These are phyloP conservation scores for Clonostachys byssicola DNA, from an alignment of 2,329 filamentous ascomycete species.

Conservation along the genomic window DNA sequence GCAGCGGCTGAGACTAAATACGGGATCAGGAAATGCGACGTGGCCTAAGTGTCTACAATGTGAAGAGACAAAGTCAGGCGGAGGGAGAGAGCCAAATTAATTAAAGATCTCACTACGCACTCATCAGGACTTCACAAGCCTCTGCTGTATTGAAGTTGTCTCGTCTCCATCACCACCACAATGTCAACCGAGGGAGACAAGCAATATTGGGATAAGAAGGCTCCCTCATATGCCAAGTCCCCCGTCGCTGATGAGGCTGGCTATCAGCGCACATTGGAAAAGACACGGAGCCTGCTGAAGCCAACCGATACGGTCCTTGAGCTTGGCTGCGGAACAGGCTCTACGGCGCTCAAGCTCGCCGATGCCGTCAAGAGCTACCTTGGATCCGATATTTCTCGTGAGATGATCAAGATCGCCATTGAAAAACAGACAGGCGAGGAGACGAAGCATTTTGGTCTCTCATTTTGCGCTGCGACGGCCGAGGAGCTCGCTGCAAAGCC, in stretches of 20 bases:
- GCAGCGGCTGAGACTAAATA: too few relatives aligned
- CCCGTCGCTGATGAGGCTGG: slow-evolving; percentile 6
- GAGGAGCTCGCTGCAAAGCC: slow-evolving; percentile 4
- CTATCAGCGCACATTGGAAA: slow-evolving; percentile 7
- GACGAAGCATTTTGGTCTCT: not conserved
- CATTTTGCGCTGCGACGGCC: slow-evolving; percentile 5
- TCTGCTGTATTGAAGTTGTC: not conserved
- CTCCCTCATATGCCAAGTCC: slow-evolving; percentile 5
- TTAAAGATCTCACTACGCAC: too few relatives aligned
- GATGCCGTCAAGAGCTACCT: slow-evolving; percentile 3
- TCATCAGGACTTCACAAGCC: too few relatives aligned
- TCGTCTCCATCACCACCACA: not conserved
- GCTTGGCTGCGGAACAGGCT: slow-evolving; percentile 10
- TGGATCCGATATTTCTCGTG: slow-evolving; percentile 4
- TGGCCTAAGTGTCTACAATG: too few relatives aligned
- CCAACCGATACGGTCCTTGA: slow-evolving; percentile 7
- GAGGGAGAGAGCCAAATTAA: too few relatives aligned
- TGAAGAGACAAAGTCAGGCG: too few relatives aligned
- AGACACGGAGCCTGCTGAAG: slow-evolving; percentile 4
- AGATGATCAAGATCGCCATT: slow-evolving; percentile 2
- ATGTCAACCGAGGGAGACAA: slow-evolving; percentile 4
- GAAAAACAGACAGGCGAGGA: not conserved
- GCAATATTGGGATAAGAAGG: slow-evolving; percentile 7
- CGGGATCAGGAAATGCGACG: too few relatives aligned
- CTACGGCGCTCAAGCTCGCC: slow-evolving; percentile 8